Evolutionary conservation across 768 basidiomycete species (phyloP).

Genomic region (Pleurotus giganteus): DNA sequence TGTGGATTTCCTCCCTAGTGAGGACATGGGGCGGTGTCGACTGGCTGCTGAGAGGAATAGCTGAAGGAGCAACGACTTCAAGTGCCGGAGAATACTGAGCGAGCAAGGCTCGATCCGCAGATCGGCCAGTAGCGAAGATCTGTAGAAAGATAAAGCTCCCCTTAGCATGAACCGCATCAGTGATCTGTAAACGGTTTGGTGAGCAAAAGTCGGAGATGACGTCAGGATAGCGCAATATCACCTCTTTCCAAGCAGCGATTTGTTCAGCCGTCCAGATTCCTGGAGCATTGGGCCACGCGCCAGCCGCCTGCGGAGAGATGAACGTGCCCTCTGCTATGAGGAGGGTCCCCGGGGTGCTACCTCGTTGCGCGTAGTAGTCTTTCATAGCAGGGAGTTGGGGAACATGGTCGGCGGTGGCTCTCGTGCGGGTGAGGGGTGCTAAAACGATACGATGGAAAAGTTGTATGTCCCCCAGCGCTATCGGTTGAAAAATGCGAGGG

Average conservation of each 20-base stretch:
- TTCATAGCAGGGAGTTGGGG: constrained; percentile 20
- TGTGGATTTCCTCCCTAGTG: constrained; percentile 45
- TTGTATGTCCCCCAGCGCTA: constrained; percentile 27
- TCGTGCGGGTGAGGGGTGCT: constrained; percentile 43
- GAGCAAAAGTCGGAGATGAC: not conserved
- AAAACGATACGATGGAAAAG: constrained; percentile 42
- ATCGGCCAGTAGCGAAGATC: constrained; percentile 40
- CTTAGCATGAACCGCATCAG: constrained; percentile 18
- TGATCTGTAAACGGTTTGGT: not conserved
- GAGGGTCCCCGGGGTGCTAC: constrained; percentile 22
- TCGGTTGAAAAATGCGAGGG: constrained; percentile 33
- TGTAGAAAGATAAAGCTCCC: constrained; percentile 46
- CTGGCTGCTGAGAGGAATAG: constrained; percentile 17
- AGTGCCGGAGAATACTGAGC: constrained; percentile 22
- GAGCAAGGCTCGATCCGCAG: constrained; percentile 21
- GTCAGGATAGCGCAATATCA: constrained; percentile 7
- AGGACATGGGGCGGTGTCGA: constrained; percentile 35
- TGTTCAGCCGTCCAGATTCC: constrained; percentile 39
- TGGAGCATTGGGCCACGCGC: constrained; percentile 28
- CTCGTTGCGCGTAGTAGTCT: constrained; percentile 19
- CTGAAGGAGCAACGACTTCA: constrained; percentile 25
- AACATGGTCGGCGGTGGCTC: constrained; percentile 28
- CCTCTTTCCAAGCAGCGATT: constrained; percentile 39
- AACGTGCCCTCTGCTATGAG: constrained; percentile 34
- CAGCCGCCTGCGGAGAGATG: constrained; percentile 24